A percentile compares a stretch with the other conserved stretches of the same genome.
Conservation (phyloP, 805 yeast species). For the Geotrichum ghanense region DNA sequence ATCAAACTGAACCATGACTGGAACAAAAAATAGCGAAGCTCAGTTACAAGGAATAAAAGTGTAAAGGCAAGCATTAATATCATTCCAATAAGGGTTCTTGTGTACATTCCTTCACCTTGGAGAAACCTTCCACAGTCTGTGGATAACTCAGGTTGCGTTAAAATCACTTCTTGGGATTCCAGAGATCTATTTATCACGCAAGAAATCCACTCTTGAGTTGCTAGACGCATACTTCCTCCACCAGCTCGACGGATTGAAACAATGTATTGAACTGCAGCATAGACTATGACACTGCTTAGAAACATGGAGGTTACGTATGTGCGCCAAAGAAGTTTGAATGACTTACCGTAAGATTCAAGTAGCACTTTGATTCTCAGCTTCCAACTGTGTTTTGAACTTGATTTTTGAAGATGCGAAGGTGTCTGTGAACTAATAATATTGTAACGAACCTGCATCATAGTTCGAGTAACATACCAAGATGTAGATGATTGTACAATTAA, state of each 20-base stretch:
- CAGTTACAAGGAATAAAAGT: not conserved
- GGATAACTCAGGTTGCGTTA: not conserved
- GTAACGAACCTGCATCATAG: not conserved
- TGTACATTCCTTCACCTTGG: constrained; percentile 2
- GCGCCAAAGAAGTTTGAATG: constrained; percentile 1
- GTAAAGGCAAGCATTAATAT: not conserved
- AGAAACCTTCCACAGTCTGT: not conserved
- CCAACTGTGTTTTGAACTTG: not conserved
- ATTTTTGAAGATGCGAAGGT: not conserved
- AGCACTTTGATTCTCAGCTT: not conserved
- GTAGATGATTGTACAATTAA: not conserved
- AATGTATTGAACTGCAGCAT: constrained; percentile 1
- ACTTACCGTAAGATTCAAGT: not conserved
- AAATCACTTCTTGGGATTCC: not conserved
- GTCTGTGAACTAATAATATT: not conserved
- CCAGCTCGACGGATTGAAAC: not conserved
- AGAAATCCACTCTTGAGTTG: not conserved
- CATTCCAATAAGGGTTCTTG: constrained; percentile 2
- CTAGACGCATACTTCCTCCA: not conserved
- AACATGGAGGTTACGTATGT: not conserved
- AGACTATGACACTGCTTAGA: not conserved
- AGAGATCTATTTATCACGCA: not conserved
- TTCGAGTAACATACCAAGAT: not conserved
- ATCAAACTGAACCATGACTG: constrained; percentile 1
- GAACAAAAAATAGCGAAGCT: not conserved